Conservation (phyloP, 2,329 filamentous ascomycete species). For the Pleomassaria siparia region DNA sequence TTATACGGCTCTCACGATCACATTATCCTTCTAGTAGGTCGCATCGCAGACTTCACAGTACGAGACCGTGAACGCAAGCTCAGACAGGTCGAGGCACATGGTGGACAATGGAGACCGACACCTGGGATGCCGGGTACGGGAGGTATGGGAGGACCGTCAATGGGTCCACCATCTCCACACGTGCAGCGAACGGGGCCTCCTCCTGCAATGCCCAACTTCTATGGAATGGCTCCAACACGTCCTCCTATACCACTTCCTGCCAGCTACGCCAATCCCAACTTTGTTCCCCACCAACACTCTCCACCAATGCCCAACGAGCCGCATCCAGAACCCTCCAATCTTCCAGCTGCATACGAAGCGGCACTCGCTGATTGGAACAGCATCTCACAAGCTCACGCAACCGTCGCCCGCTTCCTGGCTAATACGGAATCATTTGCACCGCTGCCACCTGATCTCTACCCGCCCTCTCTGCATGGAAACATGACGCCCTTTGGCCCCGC, state of each 20-base stretch:
- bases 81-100: slow-evolving; percentile 62
- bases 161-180: slow-evolving; percentile 28
- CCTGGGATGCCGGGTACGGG: slow-evolving; percentile 47
- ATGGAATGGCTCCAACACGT: slow-evolving; percentile 51
- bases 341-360: slow-evolving; percentile 65
- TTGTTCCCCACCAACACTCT: slow-evolving; percentile 15
- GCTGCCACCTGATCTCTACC: slow-evolving; percentile 66
- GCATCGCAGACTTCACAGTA: slow-evolving; percentile 75
- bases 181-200: slow-evolving; percentile 28
- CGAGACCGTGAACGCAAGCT: slow-evolving; percentile 79
- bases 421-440: slow-evolving; percentile 77
- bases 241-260: slow-evolving; percentile 46
- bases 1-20: slow-evolving; percentile 90
- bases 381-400: slow-evolving; percentile 70
- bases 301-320: slow-evolving; percentile 18
- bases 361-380: slow-evolving; percentile 77
- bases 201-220: slow-evolving; percentile 50
- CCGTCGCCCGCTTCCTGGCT: slow-evolving; percentile 58
- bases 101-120: slow-evolving; percentile 58
- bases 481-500: slow-evolving; percentile 79
- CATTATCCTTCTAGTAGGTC: slow-evolving; percentile 76
- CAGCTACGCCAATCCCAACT: slow-evolving; percentile 41
- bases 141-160: slow-evolving; percentile 41
- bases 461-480: slow-evolving; percentile 50
- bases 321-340: slow-evolving; percentile 46